These are phyloP conservation scores for Gracilaria gracilis DNA, from an alignment of 23 red algal species.

Conservation along the genomic window DNA sequence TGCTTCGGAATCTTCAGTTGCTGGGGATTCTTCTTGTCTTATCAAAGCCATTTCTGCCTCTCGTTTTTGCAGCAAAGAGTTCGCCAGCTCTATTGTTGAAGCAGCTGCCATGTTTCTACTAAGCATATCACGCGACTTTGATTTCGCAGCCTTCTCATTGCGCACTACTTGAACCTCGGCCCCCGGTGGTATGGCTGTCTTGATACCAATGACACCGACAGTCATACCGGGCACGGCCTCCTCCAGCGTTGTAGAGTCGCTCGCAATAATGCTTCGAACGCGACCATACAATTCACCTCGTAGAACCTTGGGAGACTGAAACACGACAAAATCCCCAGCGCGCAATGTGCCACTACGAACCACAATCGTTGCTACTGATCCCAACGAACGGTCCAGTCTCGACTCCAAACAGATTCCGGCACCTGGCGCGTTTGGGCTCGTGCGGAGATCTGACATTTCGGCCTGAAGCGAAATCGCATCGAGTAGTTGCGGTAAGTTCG, in stretches of 20 bases:
- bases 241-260: conserved; percentile 21
- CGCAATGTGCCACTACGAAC: conserved; percentile 75
- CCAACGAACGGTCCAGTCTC: conserved; percentile 68
- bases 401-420: conserved; percentile 88
- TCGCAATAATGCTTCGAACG: conserved; percentile 66
- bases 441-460: conserved; percentile 73
- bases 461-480: conserved; percentile 86
- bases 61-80: conserved; percentile 14
- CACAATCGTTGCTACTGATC: conserved; percentile 77
- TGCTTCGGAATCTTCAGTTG: neutral
- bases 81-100: conserved; percentile 44
- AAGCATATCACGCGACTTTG: conserved; percentile 44
- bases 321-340: conserved; percentile 72
- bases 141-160: conserved; percentile 58
- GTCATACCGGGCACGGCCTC: conserved; percentile 70
- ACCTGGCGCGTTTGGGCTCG: conserved; percentile 50
- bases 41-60: neutral
- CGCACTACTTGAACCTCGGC: conserved; percentile 51
- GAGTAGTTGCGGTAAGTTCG: conserved; percentile 65
- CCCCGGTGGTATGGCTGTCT: conserved; percentile 72
- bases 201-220: conserved; percentile 76
- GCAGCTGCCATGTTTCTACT: conserved; percentile 36
- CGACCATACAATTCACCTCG: conserved; percentile 76
- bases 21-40: neutral
- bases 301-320: conserved; percentile 27